A percentile compares a stretch with the other conserved stretches of the same genome.
Evolutionary conservation across 164 flowering plant genomes (phyloP).

Genomic region (Cinnamomum chago): DNA sequence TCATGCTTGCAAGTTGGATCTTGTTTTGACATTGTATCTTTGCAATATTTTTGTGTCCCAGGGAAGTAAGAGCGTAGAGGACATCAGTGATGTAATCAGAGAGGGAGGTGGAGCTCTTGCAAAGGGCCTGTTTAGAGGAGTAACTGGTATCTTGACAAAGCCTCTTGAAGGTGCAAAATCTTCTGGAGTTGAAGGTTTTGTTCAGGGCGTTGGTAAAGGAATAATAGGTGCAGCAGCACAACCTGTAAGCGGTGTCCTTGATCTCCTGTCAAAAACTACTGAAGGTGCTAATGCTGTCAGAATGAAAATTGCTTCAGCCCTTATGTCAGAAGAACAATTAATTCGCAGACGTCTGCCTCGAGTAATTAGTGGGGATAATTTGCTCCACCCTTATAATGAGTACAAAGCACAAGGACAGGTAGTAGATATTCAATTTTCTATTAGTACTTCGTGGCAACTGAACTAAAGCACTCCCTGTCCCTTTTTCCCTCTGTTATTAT

Average conservation of each 20-base stretch:
- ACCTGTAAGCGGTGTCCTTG: slow-evolving; percentile 96
- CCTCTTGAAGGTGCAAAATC: slow-evolving; percentile 99
- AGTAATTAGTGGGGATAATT: slow-evolving; percentile 89
- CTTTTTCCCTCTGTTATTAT: too few relatives aligned
- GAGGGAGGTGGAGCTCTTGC: slow-evolving; percentile 99
- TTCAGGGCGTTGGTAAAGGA: slow-evolving; percentile 99
- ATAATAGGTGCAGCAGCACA: slow-evolving; percentile 98
- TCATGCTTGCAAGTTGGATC: too few relatives aligned
- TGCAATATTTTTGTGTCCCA: slow-evolving; percentile 14
- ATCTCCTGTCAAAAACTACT: slow-evolving; percentile 94
- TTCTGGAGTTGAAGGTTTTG: slow-evolving; percentile 99
- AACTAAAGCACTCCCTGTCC: too few relatives aligned
- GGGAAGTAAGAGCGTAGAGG: slow-evolving; percentile 90
- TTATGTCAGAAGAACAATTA: slow-evolving; percentile 94
- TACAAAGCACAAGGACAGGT: slow-evolving; percentile 98
- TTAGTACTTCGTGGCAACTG: background rate
- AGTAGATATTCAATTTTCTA: slow-evolving; percentile 9
- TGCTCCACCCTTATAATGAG: slow-evolving; percentile 85
- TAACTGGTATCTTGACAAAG: slow-evolving; percentile 94
- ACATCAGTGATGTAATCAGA: slow-evolving; percentile 86
- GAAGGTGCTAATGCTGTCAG: slow-evolving; percentile 99
- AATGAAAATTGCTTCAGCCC: slow-evolving; percentile 91
- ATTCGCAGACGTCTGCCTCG: slow-evolving; percentile 90
- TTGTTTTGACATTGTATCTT: background rate
- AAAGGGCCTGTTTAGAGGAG: slow-evolving; percentile 90